Evolutionary conservation across 257 asterid species (phyloP).

Genomic region (Scutellaria baicalensis): DNA sequence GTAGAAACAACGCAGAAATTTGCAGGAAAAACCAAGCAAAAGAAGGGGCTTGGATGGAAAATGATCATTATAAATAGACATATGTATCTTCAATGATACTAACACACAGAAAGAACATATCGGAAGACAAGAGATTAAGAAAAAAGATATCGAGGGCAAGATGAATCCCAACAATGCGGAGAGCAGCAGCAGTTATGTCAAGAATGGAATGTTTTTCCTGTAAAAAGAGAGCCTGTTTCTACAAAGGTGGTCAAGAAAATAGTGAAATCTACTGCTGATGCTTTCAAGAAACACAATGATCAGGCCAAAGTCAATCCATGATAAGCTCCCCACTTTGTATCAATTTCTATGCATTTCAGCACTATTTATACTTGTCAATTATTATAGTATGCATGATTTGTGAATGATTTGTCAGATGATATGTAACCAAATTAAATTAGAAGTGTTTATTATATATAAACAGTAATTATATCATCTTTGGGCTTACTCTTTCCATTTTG

Average conservation of each 20-base stretch:
- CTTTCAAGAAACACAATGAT: constrained; percentile 10
- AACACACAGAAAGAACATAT: neutral
- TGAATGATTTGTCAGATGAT: no score
- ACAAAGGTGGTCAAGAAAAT: constrained; percentile 19
- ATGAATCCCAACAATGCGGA: neutral
- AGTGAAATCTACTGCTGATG: neutral
- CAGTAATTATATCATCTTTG: no score
- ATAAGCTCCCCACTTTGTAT: neutral
- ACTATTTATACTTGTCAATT: no score
- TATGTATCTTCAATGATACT: neutral
- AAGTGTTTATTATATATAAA: no score
- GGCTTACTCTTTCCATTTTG: no score
- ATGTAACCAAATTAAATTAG: no score
- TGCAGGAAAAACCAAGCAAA: neutral
- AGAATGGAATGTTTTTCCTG: constrained; percentile 6
- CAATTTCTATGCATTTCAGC: no score
- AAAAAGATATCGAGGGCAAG: neutral
- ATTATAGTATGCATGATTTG: no score
- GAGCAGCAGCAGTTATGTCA: neutral
- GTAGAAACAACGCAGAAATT: neutral
- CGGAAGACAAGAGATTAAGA: neutral
- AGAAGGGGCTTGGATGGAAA: neutral
- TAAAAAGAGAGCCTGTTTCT: constrained; percentile 9
- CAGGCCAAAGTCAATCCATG: constrained; percentile 12
- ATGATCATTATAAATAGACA: neutral